These are phyloP conservation scores for Calonectria hongkongensis DNA, from an alignment of 2,329 filamentous ascomycete genomes.

Conservation along the genomic window DNA sequence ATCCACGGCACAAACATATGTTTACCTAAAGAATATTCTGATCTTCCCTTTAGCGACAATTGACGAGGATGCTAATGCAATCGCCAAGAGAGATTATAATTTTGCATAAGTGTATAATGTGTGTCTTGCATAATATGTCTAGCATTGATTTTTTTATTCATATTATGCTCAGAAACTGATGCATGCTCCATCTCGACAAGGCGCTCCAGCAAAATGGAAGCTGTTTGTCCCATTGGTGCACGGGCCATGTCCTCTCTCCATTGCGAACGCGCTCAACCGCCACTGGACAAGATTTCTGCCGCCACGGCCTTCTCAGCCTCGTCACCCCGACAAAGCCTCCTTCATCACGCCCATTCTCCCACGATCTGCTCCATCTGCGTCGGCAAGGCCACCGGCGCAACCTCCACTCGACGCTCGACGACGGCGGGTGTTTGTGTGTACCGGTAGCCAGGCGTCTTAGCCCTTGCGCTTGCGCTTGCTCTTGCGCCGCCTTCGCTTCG, in stretches of 20 bases:
- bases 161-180: neutral
- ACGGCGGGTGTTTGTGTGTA: conserved; percentile 44
- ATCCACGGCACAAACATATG: too few relatives aligned
- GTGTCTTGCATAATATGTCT: neutral
- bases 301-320: conserved; percentile 50
- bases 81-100: neutral
- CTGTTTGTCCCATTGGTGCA: conserved; percentile 30
- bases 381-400: conserved; percentile 47
- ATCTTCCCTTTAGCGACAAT: neutral
- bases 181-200: neutral
- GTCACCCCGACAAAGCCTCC: conserved; percentile 47
- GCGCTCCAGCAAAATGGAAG: conserved; percentile 16
- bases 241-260: conserved; percentile 29
- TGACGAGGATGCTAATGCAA: neutral
- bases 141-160: neutral
- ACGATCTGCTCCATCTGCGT: conserved; percentile 39
- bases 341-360: conserved; percentile 38
- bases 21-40: neutral
- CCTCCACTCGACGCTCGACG: conserved; percentile 42
- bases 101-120: neutral
- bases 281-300: conserved; percentile 47
- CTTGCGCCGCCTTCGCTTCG: conserved; percentile 34
- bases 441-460: conserved; percentile 30
- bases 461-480: conserved; percentile 30
- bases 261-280: conserved; percentile 39